These are phyloP conservation scores for Mortierella sp. DNA, from an alignment of 371 early-diverging fungal genomes.

Conservation along the genomic window DNA sequence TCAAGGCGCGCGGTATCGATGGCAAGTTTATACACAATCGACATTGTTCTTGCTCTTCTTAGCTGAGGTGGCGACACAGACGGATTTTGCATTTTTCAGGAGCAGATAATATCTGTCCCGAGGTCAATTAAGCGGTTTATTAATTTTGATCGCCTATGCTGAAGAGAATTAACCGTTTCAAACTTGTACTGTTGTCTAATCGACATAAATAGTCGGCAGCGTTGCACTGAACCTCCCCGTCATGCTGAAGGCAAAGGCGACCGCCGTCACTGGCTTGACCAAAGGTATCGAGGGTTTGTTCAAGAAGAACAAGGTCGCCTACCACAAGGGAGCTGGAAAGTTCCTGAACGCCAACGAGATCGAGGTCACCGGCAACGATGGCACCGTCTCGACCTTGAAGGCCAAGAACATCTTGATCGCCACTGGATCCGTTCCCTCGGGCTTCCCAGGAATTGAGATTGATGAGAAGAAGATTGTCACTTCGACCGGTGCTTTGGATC, in stretches of 20 bases:
- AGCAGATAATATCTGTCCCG: too few species aligned
- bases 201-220: constrained; percentile 70
- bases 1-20: constrained; percentile 95
- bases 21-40: constrained; percentile 56
- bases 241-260: constrained; percentile 95
- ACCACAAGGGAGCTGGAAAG: constrained; percentile 93
- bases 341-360: constrained; percentile 86
- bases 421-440: constrained; percentile 96
- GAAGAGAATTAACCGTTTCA: not conserved
- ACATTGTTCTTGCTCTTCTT: too few species aligned
- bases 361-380: constrained; percentile 86
- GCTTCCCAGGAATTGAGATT: constrained; percentile 94
- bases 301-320: constrained; percentile 97
- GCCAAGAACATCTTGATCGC: constrained; percentile 98
- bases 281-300: constrained; percentile 95
- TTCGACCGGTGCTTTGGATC: constrained; percentile 96
- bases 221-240: constrained; percentile 88
- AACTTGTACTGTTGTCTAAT: not conserved
- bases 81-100: not conserved
- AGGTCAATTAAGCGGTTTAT: too few species aligned
- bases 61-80: not conserved
- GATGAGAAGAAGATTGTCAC: constrained; percentile 97
- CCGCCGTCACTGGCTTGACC: constrained; percentile 90
- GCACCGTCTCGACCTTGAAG: constrained; percentile 75
- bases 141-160: not conserved